Conservation (phyloP, 2,329 filamentous ascomycete species). For the Monosporascus ibericus region DNA sequence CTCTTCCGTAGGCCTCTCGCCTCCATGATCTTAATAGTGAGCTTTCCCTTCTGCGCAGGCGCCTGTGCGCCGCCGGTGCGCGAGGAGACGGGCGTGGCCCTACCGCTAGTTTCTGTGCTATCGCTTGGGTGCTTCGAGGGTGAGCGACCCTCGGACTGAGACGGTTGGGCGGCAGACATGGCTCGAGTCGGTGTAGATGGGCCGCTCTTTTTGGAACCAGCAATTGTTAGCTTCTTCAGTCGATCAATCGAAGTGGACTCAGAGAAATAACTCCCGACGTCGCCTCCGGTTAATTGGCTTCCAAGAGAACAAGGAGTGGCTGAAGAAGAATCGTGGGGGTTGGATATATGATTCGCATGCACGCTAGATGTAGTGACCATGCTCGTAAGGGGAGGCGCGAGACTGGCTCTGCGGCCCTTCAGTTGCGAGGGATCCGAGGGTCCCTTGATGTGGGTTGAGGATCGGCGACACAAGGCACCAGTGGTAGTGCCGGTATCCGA, state of each 20-base stretch:
- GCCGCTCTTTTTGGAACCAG: slow-evolving; percentile 78
- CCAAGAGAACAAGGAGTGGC: slow-evolving; percentile 46
- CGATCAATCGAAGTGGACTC: slow-evolving; percentile 60
- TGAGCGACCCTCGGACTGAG: slow-evolving; percentile 33
- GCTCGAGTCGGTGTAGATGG: slow-evolving; percentile 85
- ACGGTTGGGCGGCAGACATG: slow-evolving; percentile 59
- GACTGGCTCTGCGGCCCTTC: slow-evolving; percentile 37
- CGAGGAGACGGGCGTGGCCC: slow-evolving; percentile 44
- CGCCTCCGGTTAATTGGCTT: slow-evolving; percentile 29
- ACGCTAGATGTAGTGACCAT: slow-evolving; percentile 58
- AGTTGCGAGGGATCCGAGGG: slow-evolving; percentile 36
- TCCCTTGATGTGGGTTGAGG: slow-evolving; percentile 36
- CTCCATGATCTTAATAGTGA: slow-evolving; percentile 83
- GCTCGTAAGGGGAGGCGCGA: slow-evolving; percentile 55
- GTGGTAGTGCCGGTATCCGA: slow-evolving; percentile 27
- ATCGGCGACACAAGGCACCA: slow-evolving; percentile 25
- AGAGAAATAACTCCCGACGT: slow-evolving; percentile 31
- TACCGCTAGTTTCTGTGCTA: slow-evolving; percentile 41
- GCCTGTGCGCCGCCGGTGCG: slow-evolving; percentile 50
- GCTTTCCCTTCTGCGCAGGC: slow-evolving; percentile 73
- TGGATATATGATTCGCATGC: slow-evolving; percentile 63
- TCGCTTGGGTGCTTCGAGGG: slow-evolving; percentile 28
- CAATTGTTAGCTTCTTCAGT: slow-evolving; percentile 85
- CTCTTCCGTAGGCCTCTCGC: slow-evolving; percentile 76
- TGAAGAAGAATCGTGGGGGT: slow-evolving; percentile 52